Percentiles rank a stretch among this genome's conserved stretches.
Evolutionary conservation across 371 early-diverging fungal genomes (phyloP).

Genomic region (Rhizopus microsporus): DNA sequence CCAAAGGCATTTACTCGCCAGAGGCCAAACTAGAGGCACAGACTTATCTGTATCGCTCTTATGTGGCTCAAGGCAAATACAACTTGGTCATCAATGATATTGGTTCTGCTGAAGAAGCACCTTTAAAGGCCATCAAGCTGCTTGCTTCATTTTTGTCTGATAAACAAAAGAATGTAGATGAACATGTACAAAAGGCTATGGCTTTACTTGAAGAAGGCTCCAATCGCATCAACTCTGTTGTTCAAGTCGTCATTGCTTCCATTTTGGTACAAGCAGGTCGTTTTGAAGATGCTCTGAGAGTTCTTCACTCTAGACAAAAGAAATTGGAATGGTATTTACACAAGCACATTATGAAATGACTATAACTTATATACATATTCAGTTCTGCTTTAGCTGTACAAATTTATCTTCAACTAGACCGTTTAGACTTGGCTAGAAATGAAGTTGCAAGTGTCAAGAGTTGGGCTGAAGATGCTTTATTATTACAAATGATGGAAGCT

Average conservation of each 20-base stretch:
- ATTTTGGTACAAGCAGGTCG: slow-evolving; percentile 47
- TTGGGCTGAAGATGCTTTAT: slow-evolving; percentile 90
- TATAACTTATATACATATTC: slow-evolving; percentile 1
- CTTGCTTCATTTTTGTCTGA: slow-evolving; percentile 56
- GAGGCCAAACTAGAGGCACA: slow-evolving; percentile 56
- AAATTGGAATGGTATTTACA: slow-evolving; percentile 76
- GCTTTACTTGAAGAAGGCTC: slow-evolving; percentile 50
- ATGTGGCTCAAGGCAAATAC: slow-evolving; percentile 67
- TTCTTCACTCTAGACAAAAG: slow-evolving; percentile 68
- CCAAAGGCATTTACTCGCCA: slow-evolving; percentile 42
- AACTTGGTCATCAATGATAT: slow-evolving; percentile 63
- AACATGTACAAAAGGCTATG: slow-evolving; percentile 37
- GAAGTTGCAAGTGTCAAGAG: slow-evolving; percentile 70
- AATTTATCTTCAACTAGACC: slow-evolving; percentile 77
- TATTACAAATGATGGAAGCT: slow-evolving; percentile 92
- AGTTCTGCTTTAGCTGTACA: slow-evolving; percentile 81
- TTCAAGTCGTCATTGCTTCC: slow-evolving; percentile 51
- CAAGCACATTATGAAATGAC: not conserved
- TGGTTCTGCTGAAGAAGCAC: slow-evolving; percentile 41
- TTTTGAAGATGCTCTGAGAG: slow-evolving; percentile 58
- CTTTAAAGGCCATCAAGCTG: slow-evolving; percentile 55
- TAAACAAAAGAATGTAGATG: slow-evolving; percentile 39
- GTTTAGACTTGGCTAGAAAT: slow-evolving; percentile 86
- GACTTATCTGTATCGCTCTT: slow-evolving; percentile 65
- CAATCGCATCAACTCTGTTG: slow-evolving; percentile 41